Evolutionary conservation across 345 rosid species (phyloP).

Genomic region (Populus euphratica): DNA sequence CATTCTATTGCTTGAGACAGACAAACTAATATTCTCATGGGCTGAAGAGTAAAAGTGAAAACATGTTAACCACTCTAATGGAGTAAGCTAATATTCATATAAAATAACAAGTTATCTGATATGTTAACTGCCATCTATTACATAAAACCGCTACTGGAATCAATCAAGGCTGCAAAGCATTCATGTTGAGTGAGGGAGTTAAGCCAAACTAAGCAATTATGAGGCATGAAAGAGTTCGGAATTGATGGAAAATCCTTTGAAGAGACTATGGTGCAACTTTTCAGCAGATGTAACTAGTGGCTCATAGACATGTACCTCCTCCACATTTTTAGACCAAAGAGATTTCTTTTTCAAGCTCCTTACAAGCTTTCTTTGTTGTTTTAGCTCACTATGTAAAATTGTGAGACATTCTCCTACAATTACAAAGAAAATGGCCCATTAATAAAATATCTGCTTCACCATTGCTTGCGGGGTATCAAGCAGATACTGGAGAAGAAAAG

Average conservation of each 20-base stretch:
- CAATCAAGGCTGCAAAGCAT: background rate
- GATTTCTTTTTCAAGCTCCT: constrained; percentile 77
- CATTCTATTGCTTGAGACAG: background rate
- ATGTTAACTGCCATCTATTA: background rate
- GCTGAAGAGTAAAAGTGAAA: background rate
- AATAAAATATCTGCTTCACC: background rate
- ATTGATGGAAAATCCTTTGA: background rate
- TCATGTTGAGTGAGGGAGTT: background rate
- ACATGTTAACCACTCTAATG: background rate
- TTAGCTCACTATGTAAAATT: constrained; percentile 63
- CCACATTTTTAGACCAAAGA: constrained; percentile 78
- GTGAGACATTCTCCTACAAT: constrained; percentile 62
- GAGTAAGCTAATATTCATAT: background rate
- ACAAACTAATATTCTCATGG: background rate
- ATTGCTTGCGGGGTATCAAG: background rate
- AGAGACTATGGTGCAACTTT: background rate
- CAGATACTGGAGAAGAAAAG: background rate
- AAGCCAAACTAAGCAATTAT: background rate
- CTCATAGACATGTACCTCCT: constrained; percentile 50
- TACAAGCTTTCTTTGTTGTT: constrained; percentile 66
- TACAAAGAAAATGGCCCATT: constrained; percentile 8
- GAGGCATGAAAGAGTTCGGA: background rate
- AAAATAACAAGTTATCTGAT: background rate
- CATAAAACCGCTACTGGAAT: background rate
- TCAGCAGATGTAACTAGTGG: background rate